A percentile compares a stretch with the other conserved stretches of the same genome.
Conservation (phyloP, 306 rosid species). For the Cucurbita moschata region DNA sequence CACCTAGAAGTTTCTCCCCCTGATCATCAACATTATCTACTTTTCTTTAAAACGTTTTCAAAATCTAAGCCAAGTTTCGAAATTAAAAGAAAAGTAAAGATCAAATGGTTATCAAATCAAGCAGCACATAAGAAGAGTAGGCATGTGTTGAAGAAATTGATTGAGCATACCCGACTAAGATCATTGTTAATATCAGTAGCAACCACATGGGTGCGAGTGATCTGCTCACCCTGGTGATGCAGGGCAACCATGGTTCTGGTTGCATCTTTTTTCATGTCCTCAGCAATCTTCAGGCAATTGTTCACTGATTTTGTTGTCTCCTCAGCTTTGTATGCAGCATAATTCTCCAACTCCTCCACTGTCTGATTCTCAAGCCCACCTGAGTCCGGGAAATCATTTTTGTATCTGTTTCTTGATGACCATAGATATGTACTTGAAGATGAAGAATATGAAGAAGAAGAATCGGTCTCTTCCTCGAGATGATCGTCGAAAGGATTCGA, state of each 20-base stretch:
- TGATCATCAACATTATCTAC: constrained; percentile 16
- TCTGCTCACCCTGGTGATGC: constrained; percentile 93
- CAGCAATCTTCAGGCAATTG: constrained; percentile 77
- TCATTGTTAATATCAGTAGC: constrained; percentile 84
- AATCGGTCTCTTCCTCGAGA: constrained; percentile 18
- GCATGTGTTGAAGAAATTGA: background rate
- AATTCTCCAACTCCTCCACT: constrained; percentile 69
- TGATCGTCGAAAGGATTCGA: constrained; percentile 58
- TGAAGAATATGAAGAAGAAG: constrained; percentile 30
- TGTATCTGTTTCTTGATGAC: constrained; percentile 41
- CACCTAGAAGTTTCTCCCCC: constrained; percentile 96
- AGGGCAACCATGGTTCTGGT: constrained; percentile 61
- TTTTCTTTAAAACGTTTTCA: background rate
- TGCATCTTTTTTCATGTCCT: constrained; percentile 80
- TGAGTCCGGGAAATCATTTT: constrained; percentile 52
- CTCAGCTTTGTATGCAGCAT: constrained; percentile 80
- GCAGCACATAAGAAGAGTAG: background rate
- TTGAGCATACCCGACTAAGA: constrained; percentile 65
- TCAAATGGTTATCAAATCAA: too few species aligned
- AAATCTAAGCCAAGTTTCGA: background rate
- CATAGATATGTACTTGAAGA: constrained; percentile 18
- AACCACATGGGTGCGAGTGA: constrained; percentile 65
- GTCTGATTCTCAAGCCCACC: constrained; percentile 86
- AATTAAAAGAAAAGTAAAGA: too few species aligned
- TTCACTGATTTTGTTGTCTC: constrained; percentile 75